Percentiles rank a stretch among this genome's conserved stretches.
These are phyloP conservation scores for Trichoderma orchidacearum DNA, from an alignment of 495 filamentous ascomycete species.

Conservation along the genomic window DNA sequence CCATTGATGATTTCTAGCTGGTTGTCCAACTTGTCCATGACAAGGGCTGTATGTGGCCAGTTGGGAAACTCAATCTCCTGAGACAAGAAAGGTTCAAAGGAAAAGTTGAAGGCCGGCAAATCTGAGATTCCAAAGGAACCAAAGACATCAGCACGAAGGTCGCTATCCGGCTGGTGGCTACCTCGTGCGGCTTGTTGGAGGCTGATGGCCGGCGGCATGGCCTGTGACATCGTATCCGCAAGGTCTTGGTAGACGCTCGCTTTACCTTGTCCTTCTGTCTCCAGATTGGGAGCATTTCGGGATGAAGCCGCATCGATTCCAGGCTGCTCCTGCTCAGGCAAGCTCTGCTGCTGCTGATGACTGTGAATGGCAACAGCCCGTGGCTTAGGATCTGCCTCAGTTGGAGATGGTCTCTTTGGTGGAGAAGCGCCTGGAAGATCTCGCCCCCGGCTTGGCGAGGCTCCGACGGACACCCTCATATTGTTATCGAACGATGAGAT, in stretches of 20 bases:
- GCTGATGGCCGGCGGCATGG: background rate
- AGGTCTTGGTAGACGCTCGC: no score
- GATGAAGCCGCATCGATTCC: no score
- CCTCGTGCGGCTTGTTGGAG: no score
- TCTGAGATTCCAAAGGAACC: slow-evolving; percentile 7
- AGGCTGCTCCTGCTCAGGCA: background rate
- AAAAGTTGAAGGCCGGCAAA: slow-evolving; percentile 9
- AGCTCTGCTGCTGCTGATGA: background rate
- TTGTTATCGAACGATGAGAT: slow-evolving; percentile 22
- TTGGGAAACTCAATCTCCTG: background rate
- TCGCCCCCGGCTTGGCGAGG: background rate
- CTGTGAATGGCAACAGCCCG: background rate
- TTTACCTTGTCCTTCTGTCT: no score
- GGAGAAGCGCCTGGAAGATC: background rate
- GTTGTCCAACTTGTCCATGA: background rate
- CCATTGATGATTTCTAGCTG: background rate
- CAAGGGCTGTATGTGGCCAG: background rate
- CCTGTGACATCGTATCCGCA: no score
- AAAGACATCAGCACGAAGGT: background rate
- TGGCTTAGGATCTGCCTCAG: background rate
- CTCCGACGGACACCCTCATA: slow-evolving; percentile 9
- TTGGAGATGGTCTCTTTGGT: background rate
- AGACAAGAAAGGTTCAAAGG: background rate
- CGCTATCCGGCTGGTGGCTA: background rate
- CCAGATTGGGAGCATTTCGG: no score